phyloP scores from a whole-genome alignment of 1,139 yeast species.

The Geotrichum restrictum region DNA sequence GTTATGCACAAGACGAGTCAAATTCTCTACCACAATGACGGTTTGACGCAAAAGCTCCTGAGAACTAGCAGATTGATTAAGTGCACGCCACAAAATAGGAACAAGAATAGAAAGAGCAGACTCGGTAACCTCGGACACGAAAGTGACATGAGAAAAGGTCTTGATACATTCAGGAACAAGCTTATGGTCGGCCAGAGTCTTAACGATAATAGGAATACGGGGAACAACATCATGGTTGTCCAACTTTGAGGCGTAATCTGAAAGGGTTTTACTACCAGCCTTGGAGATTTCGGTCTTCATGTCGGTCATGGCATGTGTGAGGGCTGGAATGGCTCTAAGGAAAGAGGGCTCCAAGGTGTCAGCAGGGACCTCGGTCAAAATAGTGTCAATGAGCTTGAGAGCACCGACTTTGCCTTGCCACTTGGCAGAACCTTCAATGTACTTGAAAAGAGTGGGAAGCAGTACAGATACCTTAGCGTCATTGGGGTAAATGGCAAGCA shows the following conservation, averaged over 20 bases:
- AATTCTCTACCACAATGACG: slow-evolving; percentile 90
- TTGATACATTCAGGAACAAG: slow-evolving; percentile 88
- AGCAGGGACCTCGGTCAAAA: slow-evolving; percentile 75
- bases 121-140: slow-evolving; percentile 97
- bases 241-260: slow-evolving; percentile 69
- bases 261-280: slow-evolving; percentile 69
- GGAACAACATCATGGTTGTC: slow-evolving; percentile 91
- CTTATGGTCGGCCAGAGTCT: slow-evolving; percentile 83
- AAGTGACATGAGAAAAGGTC: slow-evolving; percentile 86
- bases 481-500: slow-evolving; percentile 66
- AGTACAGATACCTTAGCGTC: slow-evolving; percentile 75
- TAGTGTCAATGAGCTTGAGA: slow-evolving; percentile 63
- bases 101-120: slow-evolving; percentile 87
- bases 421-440: slow-evolving; percentile 78
- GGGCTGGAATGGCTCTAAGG: slow-evolving; percentile 71
- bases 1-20: slow-evolving; percentile 92
- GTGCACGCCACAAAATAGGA: slow-evolving; percentile 87
- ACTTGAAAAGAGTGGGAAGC: slow-evolving; percentile 56
- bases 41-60: slow-evolving; percentile 96
- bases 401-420: slow-evolving; percentile 91
- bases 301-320: slow-evolving; percentile 88
- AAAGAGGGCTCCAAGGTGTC: slow-evolving; percentile 82
- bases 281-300: slow-evolving; percentile 94
- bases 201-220: slow-evolving; percentile 78
- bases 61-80: slow-evolving; percentile 82